Percentiles rank a stretch among this genome's conserved stretches.
phyloP scores from a whole-genome alignment of 192 early-diverging fungal genomes.

The Coemansia sp. region DNA sequence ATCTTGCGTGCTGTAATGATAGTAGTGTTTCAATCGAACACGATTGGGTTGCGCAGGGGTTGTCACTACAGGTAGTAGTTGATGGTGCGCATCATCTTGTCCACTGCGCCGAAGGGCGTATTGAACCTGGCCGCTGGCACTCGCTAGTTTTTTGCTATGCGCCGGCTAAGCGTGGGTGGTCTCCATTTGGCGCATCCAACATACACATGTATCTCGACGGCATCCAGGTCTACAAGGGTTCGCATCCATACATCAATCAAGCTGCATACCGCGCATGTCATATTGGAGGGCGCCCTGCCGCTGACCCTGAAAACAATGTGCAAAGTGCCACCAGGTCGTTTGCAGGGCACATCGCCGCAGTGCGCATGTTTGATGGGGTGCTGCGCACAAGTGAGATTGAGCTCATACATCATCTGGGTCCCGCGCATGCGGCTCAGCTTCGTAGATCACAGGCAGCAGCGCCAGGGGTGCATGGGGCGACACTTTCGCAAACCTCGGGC shows the following conservation, averaged over 20 bases:
- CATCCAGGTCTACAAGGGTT: conserved; percentile 23
- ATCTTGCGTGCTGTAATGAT: conserved; percentile 1
- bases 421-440: conserved; percentile 20
- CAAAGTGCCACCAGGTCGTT: conserved; percentile 4
- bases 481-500: conserved; percentile 13
- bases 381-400: conserved; percentile 25
- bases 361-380: conserved; percentile 45
- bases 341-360: conserved; percentile 18
- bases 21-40: conserved; percentile 12
- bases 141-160: conserved; percentile 30
- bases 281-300: conserved; percentile 23
- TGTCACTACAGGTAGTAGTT: conserved; percentile 16
- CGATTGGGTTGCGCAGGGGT: conserved; percentile 5
- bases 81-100: conserved; percentile 13
- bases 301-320: background rate
- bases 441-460: conserved; percentile 22
- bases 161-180: conserved; percentile 44
- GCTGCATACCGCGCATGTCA: conserved; percentile 18
- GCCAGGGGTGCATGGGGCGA: conserved; percentile 3
- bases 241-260: conserved; percentile 34
- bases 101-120: conserved; percentile 18
- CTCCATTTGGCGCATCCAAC: conserved; percentile 43
- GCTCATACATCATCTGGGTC: conserved; percentile 33
- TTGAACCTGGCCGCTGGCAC: conserved; percentile 22
- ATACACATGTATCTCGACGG: conserved; percentile 31